A percentile compares a stretch with the other conserved stretches of the same genome.
These are phyloP conservation scores for Raphanus hybrid DNA, from an alignment of 441 rosid genomes.

Conservation along the genomic window DNA sequence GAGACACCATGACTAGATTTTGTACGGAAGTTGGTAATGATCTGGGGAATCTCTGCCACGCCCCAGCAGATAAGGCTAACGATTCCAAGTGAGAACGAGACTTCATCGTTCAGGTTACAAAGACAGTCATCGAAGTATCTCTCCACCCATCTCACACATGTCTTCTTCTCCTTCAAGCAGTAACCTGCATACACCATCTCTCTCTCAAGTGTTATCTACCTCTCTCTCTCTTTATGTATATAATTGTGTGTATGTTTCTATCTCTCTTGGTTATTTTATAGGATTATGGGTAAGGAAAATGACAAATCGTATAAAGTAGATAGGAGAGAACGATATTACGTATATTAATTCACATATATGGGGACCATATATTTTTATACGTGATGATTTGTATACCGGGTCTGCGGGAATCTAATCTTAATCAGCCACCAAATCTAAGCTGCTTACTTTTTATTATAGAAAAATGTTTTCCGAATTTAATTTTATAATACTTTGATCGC, in stretches of 20 bases:
- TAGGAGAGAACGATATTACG: constrained; percentile 18
- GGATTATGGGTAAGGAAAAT: constrained; percentile 25
- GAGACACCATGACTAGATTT: constrained; percentile 98
- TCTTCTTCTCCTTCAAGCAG: constrained; percentile 62
- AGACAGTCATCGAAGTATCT: constrained; percentile 82
- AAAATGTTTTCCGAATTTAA: neutral
- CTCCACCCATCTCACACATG: constrained; percentile 74
- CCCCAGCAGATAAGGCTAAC: constrained; percentile 78
- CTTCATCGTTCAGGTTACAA: constrained; percentile 69
- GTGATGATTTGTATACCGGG: neutral
- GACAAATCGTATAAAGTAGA: constrained; percentile 35
- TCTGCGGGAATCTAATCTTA: neutral
- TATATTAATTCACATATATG: neutral
- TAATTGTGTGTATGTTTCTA: constrained; percentile 18
- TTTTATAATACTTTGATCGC: neutral
- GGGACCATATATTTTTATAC: constrained; percentile 30
- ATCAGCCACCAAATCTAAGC: constrained; percentile 12
- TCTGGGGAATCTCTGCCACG: constrained; percentile 95
- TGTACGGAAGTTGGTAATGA: constrained; percentile 85
- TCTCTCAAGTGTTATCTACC: neutral
- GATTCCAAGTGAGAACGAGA: constrained; percentile 75
- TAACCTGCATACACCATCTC: constrained; percentile 49
- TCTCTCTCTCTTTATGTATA: constrained; percentile 5
- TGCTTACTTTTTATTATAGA: neutral
- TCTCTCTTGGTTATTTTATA: constrained; percentile 32